phyloP scores from a whole-genome alignment of 441 rosid species.

The Adansonia rubrostipa region DNA sequence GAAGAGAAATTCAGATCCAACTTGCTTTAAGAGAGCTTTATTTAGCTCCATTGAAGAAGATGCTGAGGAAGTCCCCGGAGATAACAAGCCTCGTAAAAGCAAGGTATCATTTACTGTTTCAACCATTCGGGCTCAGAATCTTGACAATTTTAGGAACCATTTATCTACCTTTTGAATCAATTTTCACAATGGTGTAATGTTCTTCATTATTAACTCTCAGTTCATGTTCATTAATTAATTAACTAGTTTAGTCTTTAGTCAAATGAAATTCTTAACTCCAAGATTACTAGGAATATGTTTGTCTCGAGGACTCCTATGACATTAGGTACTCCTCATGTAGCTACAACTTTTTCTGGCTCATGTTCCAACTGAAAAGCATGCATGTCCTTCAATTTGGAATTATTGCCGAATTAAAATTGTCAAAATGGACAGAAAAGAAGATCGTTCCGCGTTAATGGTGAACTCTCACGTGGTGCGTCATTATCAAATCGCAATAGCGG shows the following conservation, averaged over 20 bases:
- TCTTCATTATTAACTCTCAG: background rate
- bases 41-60: conserved; percentile 47
- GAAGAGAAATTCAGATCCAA: conserved; percentile 89
- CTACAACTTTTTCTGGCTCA: conserved; percentile 10
- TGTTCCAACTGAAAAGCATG: background rate
- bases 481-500: conserved; percentile 63
- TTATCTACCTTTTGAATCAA: background rate
- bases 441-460: conserved; percentile 58
- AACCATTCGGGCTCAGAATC: conserved; percentile 16
- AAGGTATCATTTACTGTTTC: conserved; percentile 53
- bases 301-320: background rate
- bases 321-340: background rate
- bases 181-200: background rate
- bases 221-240: too few species aligned
- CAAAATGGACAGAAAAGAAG: conserved; percentile 69
- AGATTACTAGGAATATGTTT: background rate
- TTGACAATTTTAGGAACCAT: background rate
- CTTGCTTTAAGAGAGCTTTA: conserved; percentile 71
- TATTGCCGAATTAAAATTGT: conserved; percentile 25
- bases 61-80: conserved; percentile 55
- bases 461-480: conserved; percentile 53
- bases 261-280: background rate
- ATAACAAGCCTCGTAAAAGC: conserved; percentile 56
- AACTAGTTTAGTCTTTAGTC: background rate
- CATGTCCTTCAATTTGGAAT: conserved; percentile 13